phyloP scores from a whole-genome alignment of 78 protist genomes.

The Neovahlkampfia damariscottae region DNA sequence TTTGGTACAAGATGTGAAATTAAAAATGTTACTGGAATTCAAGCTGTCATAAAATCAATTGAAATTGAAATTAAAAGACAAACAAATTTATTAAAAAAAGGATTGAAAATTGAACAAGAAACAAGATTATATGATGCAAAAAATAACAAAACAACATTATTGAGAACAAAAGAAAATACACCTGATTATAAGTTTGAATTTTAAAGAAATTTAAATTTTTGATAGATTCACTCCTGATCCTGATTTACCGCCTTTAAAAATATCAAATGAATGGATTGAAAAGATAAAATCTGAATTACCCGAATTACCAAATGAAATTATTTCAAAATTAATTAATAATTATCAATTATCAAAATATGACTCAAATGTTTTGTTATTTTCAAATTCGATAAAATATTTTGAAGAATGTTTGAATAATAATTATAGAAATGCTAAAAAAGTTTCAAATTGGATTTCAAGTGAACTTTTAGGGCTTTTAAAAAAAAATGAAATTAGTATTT shows the following conservation, averaged over 20 bases:
- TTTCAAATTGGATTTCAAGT: neutral
- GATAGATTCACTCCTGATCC: conserved; percentile 42
- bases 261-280: neutral
- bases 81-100: conserved; percentile 31
- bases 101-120: conserved; percentile 25
- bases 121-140: conserved; percentile 29
- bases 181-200: conserved; percentile 26
- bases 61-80: conserved; percentile 49
- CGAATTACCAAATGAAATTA: neutral
- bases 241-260: conserved; percentile 47
- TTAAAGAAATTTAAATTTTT: no score
- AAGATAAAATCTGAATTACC: neutral
- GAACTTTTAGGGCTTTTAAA: conserved; percentile 6
- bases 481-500: neutral
- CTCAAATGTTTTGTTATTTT: neutral
- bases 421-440: neutral
- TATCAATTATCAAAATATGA: neutral
- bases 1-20: conserved; percentile 51
- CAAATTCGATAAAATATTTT: neutral
- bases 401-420: neutral
- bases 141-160: neutral
- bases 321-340: neutral
- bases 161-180: conserved; percentile 22
- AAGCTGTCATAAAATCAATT: conserved; percentile 32
- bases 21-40: conserved; percentile 60